A percentile compares a stretch with the other conserved stretches of the same genome.
These are phyloP conservation scores for Diutina scorzettiae DNA, from an alignment of 1,139 yeast species.

Conservation along the genomic window DNA sequence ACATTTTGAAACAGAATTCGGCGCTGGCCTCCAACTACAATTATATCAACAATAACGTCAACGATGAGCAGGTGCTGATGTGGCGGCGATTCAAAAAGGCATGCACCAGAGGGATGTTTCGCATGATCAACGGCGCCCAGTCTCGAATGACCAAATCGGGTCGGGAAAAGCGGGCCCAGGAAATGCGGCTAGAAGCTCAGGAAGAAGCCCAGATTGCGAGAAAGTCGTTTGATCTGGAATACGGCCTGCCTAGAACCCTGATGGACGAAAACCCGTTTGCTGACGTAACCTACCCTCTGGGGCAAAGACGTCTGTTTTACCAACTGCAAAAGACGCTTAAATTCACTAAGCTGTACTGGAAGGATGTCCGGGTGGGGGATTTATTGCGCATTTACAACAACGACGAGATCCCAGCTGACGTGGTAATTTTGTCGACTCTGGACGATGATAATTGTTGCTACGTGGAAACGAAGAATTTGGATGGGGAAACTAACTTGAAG, in stretches of 20 bases:
- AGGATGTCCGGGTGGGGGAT: conserved; percentile 44
- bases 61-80: conserved; percentile 35
- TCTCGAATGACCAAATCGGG: conserved; percentile 27
- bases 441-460: conserved; percentile 43
- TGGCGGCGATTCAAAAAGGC: conserved; percentile 53
- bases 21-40: conserved; percentile 11
- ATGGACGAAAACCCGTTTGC: conserved; percentile 1
- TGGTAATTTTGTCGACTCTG: conserved; percentile 37
- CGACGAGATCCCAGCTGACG: conserved; percentile 50
- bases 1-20: conserved; percentile 17
- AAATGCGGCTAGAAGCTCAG: conserved; percentile 9
- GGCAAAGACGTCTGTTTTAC: conserved; percentile 5
- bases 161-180: conserved; percentile 21
- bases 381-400: conserved; percentile 38
- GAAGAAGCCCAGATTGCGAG: conserved; percentile 7
- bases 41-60: conserved; percentile 31
- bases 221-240: conserved; percentile 2
- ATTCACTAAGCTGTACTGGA: conserved; percentile 24
- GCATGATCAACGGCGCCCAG: conserved; percentile 14
- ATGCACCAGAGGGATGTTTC: neutral
- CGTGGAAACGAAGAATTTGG: conserved; percentile 48
- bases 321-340: conserved; percentile 5
- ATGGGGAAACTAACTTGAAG: conserved; percentile 51
- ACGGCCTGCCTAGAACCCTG: neutral
- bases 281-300: conserved; percentile 3